Conservation (phyloP, 192 early-diverging fungal species). For the Thoreauomyces humboldtii region DNA sequence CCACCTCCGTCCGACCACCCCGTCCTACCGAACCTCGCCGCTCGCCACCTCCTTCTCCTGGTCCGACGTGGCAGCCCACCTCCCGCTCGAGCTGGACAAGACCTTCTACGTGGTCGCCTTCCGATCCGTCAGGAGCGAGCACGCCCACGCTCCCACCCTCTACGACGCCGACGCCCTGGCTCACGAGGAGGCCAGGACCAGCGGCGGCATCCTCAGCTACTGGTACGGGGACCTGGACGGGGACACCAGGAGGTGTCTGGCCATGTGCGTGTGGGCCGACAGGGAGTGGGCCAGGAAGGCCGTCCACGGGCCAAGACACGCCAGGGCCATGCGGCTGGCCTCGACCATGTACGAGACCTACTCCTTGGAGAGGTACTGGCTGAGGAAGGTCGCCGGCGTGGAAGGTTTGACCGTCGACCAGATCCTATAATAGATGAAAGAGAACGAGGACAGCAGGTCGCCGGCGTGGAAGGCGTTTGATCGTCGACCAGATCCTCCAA, state of each 20-base stretch:
- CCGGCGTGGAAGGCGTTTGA: constrained; percentile 16
- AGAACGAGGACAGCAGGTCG: too few relatives aligned
- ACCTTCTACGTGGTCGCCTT: constrained; percentile 54
- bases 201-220: constrained; percentile 51
- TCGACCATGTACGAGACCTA: constrained; percentile 51
- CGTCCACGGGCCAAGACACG: constrained; percentile 41
- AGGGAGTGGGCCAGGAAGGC: constrained; percentile 42
- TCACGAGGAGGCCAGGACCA: constrained; percentile 47
- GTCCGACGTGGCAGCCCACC: constrained; percentile 33
- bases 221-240: constrained; percentile 50
- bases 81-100: constrained; percentile 23
- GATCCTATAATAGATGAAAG: neutral
- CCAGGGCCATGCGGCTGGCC: constrained; percentile 40
- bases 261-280: constrained; percentile 53
- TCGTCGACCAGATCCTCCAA: constrained; percentile 13
- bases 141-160: constrained; percentile 35
- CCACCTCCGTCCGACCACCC: neutral
- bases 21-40: constrained; percentile 12
- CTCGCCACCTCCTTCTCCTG: constrained; percentile 42
- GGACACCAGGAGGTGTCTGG: constrained; percentile 43
- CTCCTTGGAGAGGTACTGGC: constrained; percentile 44
- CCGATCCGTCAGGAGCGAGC: constrained; percentile 35
- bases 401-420: constrained; percentile 23
- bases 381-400: constrained; percentile 20
- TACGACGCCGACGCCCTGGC: constrained; percentile 48